Percentiles rank a stretch among this genome's conserved stretches.
phyloP scores from a whole-genome alignment of 257 asterid genomes.

The Solanum chmielewskii region DNA sequence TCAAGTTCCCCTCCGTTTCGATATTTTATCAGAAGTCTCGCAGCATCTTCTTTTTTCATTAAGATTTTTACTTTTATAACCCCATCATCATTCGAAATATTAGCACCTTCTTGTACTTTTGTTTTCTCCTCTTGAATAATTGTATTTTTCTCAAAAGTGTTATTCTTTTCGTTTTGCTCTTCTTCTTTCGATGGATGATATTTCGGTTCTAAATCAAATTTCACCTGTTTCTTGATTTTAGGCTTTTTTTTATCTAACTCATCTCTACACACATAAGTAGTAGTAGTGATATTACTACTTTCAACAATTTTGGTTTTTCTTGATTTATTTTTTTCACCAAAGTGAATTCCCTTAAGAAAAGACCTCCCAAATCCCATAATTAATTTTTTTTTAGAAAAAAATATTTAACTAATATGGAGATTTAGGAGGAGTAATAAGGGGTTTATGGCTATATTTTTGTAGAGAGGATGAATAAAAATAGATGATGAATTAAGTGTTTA shows the following conservation, averaged over 20 bases:
- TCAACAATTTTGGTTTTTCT: background rate
- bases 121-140: background rate
- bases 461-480: background rate
- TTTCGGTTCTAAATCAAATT: background rate
- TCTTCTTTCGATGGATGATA: background rate
- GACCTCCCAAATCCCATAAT: background rate
- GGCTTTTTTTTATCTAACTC: background rate
- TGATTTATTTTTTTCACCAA: background rate
- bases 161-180: background rate
- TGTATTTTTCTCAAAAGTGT: background rate
- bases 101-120: background rate
- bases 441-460: background rate
- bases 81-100: background rate
- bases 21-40: slow-evolving; percentile 8
- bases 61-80: slow-evolving; percentile 8
- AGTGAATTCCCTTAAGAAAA: background rate
- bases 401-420: background rate
- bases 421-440: background rate
- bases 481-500: background rate
- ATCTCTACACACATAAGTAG: background rate
- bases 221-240: slow-evolving; percentile 5
- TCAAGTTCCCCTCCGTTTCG: slow-evolving; percentile 17
- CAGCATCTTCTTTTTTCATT: slow-evolving; percentile 28
- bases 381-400: background rate
- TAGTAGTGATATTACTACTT: background rate